A percentile compares a stretch with the other conserved stretches of the same genome.
Evolutionary conservation across 2,329 filamentous ascomycete species (phyloP).

Genomic region (Aspergillus neotritici): DNA sequence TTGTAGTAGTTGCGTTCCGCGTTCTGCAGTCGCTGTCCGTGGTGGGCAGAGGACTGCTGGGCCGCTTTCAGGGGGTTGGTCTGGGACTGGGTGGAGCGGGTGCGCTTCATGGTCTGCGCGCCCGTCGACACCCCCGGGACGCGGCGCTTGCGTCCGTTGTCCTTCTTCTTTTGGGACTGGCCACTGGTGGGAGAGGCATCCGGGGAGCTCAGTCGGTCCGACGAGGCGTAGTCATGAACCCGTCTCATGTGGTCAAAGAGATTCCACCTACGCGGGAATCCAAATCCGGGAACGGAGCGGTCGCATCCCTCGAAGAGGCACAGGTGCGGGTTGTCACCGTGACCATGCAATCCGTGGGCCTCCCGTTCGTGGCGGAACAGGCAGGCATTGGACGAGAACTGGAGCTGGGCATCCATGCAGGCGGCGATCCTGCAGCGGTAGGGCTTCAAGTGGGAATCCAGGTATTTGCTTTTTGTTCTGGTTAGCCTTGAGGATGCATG

Average conservation of each 20-base stretch:
- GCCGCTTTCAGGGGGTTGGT: slow-evolving; percentile 29
- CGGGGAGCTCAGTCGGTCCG: slow-evolving; percentile 39
- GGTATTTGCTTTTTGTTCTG: slow-evolving; percentile 67
- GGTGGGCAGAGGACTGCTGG: slow-evolving; percentile 28
- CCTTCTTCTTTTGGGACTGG: slow-evolving; percentile 35
- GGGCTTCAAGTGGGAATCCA: slow-evolving; percentile 93
- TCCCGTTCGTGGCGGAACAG: slow-evolving; percentile 91
- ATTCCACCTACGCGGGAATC: slow-evolving; percentile 94
- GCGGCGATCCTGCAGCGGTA: slow-evolving; percentile 85
- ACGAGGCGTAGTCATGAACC: slow-evolving; percentile 62
- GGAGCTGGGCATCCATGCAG: slow-evolving; percentile 80
- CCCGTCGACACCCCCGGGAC: slow-evolving; percentile 30
- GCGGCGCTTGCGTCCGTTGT: slow-evolving; percentile 36
- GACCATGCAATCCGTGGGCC: slow-evolving; percentile 90
- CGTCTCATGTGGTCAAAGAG: slow-evolving; percentile 95
- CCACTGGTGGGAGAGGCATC: slow-evolving; percentile 32
- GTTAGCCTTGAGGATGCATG: slow-evolving; percentile 15
- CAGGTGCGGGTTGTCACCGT: slow-evolving; percentile 85
- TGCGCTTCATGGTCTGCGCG: slow-evolving; percentile 39
- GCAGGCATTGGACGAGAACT: slow-evolving; percentile 93
- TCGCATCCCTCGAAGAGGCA: slow-evolving; percentile 87
- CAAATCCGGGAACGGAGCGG: slow-evolving; percentile 71
- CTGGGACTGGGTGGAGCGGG: slow-evolving; percentile 36
- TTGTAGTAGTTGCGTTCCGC: slow-evolving; percentile 40
- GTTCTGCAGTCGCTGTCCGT: slow-evolving; percentile 37